Evolutionary conservation across 495 filamentous ascomycete genomes (phyloP).

Genomic region (Penicillium egyptiacum): DNA sequence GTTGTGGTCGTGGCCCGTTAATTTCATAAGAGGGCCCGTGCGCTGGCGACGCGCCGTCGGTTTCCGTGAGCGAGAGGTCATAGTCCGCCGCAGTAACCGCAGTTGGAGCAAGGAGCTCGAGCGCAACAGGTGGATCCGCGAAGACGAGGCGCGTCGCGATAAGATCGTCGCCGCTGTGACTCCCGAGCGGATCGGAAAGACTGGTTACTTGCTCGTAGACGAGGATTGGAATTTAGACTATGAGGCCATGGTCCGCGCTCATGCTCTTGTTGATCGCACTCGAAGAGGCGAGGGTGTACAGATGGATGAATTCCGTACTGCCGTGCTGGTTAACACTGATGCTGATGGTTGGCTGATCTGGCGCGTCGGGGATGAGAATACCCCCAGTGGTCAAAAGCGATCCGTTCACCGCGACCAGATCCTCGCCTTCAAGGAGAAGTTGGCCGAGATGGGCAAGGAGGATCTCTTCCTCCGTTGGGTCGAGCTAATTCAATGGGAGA

Average conservation of each 20-base stretch:
- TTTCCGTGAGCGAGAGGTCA: slow-evolving; percentile 69
- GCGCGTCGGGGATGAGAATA: slow-evolving; percentile 53
- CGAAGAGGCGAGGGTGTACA: slow-evolving; percentile 49
- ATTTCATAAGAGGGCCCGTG: slow-evolving; percentile 66
- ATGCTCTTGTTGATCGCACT: slow-evolving; percentile 53
- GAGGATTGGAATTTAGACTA: slow-evolving; percentile 82
- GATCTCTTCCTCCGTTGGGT: slow-evolving; percentile 83
- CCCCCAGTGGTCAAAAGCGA: slow-evolving; percentile 49
- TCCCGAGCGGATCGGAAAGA: slow-evolving; percentile 63
- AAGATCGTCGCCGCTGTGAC: slow-evolving; percentile 64
- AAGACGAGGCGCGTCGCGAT: slow-evolving; percentile 49
- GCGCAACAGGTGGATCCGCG: slow-evolving; percentile 45
- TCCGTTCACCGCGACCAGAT: slow-evolving; percentile 57
- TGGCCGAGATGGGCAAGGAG: slow-evolving; percentile 74
- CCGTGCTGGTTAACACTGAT: slow-evolving; percentile 65
- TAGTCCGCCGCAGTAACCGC: slow-evolving; percentile 65
- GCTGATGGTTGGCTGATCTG: slow-evolving; percentile 65
- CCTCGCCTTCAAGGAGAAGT: slow-evolving; percentile 66
- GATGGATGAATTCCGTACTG: slow-evolving; percentile 57
- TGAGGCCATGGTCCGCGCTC: slow-evolving; percentile 66
- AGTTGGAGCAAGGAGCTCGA: slow-evolving; percentile 37
- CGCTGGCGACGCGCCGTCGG: slow-evolving; percentile 69
- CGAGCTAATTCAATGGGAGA: slow-evolving; percentile 81
- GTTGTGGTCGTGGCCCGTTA: slow-evolving; percentile 71
- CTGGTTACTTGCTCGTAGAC: slow-evolving; percentile 76